A percentile compares a stretch with the other conserved stretches of the same genome.
Evolutionary conservation across 2,329 filamentous ascomycete species (phyloP).

Genomic region (Trichoderma endophyticum): DNA sequence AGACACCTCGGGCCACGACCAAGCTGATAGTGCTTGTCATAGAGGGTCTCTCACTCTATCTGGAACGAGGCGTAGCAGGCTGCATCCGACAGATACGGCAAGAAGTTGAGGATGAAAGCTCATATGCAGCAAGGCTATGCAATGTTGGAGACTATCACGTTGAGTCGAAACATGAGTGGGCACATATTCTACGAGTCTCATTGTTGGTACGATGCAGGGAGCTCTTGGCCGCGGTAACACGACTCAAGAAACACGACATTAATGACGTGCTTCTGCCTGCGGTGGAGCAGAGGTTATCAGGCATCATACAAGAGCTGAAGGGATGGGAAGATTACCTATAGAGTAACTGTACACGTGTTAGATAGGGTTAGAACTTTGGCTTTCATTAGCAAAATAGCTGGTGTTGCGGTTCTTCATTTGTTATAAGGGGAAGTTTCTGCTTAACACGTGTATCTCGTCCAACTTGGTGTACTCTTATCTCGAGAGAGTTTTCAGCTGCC

Average conservation of each 20-base stretch:
- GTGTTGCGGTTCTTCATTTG: not conserved
- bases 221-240: not conserved
- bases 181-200: not conserved
- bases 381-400: not conserved
- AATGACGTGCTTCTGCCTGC: constrained; percentile 1
- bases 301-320: not conserved
- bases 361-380: not conserved
- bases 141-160: constrained; percentile 8
- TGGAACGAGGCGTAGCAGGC: not conserved
- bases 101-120: not conserved
- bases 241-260: not conserved
- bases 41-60: not conserved
- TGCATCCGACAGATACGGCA: not conserved
- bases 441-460: not conserved
- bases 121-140: not conserved
- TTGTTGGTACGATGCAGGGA: constrained; percentile 7
- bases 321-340: constrained; percentile 12
- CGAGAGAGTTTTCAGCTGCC: not conserved
- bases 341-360: not conserved
- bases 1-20: not conserved
- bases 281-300: not conserved
- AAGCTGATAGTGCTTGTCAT: constrained; percentile 6
- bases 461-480: not conserved
- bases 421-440: not conserved
- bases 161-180: constrained; percentile 7